Conservation (phyloP, 768 basidiomycete species). For the Paxillus ammoniavirescens region DNA sequence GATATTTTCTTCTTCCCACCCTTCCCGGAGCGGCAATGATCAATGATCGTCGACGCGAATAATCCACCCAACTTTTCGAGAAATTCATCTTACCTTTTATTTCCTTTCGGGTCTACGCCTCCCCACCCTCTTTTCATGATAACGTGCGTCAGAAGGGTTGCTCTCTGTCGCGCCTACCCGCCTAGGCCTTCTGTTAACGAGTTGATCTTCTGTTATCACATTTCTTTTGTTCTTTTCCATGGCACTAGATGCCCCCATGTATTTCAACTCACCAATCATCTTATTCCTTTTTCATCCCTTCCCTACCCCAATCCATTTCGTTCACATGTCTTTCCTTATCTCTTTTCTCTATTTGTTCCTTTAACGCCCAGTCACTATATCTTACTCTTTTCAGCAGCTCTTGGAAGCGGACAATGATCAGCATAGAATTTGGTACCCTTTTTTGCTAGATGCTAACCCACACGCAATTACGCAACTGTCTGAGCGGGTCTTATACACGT, state of each 20-base stretch:
- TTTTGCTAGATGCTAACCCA: not conserved
- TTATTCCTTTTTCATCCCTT: too few species aligned
- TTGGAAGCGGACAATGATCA: constrained; percentile 13
- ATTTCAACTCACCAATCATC: constrained; percentile 1
- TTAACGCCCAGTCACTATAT: not conserved
- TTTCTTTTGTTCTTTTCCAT: not conserved
- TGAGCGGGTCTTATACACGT: constrained; percentile 6
- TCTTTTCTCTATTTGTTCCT: not conserved
- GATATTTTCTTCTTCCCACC: constrained; percentile 1
- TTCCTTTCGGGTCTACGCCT: not conserved
- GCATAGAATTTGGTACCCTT: constrained; percentile 14
- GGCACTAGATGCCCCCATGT: constrained; percentile 16
- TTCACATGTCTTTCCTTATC: not conserved
- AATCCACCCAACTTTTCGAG: constrained; percentile 10
- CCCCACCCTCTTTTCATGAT: not conserved
- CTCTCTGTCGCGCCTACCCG: not conserved
- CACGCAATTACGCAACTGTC: not conserved
- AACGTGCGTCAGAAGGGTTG: not conserved
- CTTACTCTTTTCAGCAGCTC: not conserved
- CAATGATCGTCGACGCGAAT: not conserved
- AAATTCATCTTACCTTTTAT: constrained; percentile 5
- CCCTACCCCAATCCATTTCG: not conserved
- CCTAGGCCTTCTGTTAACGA: not conserved
- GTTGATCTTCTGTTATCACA: constrained; percentile 4
- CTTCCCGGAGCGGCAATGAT: not conserved